phyloP scores from a whole-genome alignment of 257 asterid genomes.

The Asclepias syriaca region DNA sequence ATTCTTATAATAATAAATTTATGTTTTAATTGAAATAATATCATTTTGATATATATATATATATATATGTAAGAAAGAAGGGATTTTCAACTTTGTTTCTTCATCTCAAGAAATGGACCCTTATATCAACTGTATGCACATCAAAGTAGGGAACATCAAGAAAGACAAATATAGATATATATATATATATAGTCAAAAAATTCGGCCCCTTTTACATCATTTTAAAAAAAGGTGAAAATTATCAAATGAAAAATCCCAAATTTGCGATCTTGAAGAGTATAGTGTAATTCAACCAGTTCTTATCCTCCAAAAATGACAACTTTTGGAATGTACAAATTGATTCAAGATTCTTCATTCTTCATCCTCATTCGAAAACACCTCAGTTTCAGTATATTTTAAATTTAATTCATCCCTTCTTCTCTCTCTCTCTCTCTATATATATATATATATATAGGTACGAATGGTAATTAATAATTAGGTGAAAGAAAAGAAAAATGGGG shows the following conservation, averaged over 20 bases:
- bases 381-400: neutral
- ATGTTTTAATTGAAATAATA: too few relatives aligned
- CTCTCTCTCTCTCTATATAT: too few relatives aligned
- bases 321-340: conserved; percentile 10
- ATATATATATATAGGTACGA: too few relatives aligned
- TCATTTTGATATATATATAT: too few relatives aligned
- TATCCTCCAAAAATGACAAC: conserved; percentile 5
- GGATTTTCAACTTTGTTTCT: neutral
- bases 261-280: neutral
- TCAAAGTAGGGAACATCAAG: neutral
- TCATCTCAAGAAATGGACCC: neutral
- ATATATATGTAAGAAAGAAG: neutral
- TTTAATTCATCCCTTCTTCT: neutral
- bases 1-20: too few relatives aligned
- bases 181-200: conserved; percentile 4
- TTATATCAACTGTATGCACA: neutral
- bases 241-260: neutral
- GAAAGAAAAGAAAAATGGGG: conserved; percentile 2
- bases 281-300: neutral
- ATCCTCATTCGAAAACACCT: neutral
- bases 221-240: neutral
- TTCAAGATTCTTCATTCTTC: conserved; percentile 1
- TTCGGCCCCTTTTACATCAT: neutral
- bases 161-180: neutral
- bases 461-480: too few relatives aligned